phyloP scores from a whole-genome alignment of 75 land plant genomes.

The Selaginella moellendorffii region DNA sequence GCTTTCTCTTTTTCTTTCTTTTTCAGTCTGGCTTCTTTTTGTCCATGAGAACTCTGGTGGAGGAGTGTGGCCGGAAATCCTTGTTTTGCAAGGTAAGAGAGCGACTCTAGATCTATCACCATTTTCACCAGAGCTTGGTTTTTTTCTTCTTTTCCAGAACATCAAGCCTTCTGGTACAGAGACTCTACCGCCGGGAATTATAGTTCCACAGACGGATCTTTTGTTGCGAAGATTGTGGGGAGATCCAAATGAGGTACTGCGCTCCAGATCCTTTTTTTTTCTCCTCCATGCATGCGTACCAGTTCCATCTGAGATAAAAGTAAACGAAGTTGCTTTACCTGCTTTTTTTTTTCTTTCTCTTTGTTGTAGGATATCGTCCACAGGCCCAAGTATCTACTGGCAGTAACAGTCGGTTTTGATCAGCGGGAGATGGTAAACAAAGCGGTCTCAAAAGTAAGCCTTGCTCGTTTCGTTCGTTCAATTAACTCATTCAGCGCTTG shows the following conservation, averaged over 20 bases:
- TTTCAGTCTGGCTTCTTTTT: background rate
- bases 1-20: background rate
- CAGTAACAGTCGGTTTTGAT: constrained; percentile 4
- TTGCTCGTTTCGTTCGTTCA: no score
- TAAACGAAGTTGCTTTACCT: no score
- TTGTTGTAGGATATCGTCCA: background rate
- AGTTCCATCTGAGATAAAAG: no score
- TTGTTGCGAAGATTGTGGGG: constrained; percentile 3
- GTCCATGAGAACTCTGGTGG: background rate
- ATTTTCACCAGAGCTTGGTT: background rate
- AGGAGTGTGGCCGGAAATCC: no score
- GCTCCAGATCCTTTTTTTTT: no score
- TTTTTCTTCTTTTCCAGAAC: background rate
- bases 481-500: no score
- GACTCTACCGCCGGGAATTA: constrained; percentile 1
- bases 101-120: no score
- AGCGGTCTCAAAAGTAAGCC: background rate
- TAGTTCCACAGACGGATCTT: background rate
- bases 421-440: constrained; percentile 2
- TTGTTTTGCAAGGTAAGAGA: background rate
- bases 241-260: constrained; percentile 9
- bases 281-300: no score
- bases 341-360: no score
- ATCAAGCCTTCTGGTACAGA: background rate
- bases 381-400: constrained; percentile 2